Evolutionary conservation across 1,139 yeast species (phyloP), one percentile per base, ranked within the genome.

Genomic region (Pichia sp.): DNA sequence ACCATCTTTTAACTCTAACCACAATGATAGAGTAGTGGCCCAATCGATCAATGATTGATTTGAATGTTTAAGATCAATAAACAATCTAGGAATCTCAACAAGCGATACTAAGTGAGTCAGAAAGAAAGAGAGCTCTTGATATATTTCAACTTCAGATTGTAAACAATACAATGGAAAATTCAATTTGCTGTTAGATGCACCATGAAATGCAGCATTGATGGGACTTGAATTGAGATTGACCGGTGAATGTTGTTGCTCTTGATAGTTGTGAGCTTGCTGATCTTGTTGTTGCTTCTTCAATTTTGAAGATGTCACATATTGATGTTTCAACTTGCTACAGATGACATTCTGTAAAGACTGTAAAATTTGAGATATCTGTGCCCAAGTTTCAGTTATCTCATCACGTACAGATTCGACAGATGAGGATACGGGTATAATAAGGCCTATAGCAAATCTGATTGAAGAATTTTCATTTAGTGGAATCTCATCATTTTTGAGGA

Each of bases 1-100:
- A 1, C 74, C 77, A 49, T 74, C 79, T 50, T 74, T 74, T 49
- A 69, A 68, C 52, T 74, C 79, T 23, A 74, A 55, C 80, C 80
- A 74, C 38, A 73, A 67, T 17, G 74, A 58, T 4, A 73, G 64
- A 44, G 72, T 77, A 25, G 70, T 60, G 0, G 73, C 72, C 80
- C 80, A 74, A 45, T 68, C 68, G n/a, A 69, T 49, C 28, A 70
- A 49, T 43, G 66, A 48, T 34, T 49, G 50, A 33, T 58, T 52
- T 7, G 58, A 55, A 18, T 52, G 38, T 26, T 52, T 47, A 10
- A 58, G 34, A 15, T 55, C 53, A 15, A 58, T 50, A 40, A 71
- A 65, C 30, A 75, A 54, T 42, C 74, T 63, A 4, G 79, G 79
- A 3, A 71, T 61, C 48, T 72, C 71, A 14, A 65, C 57, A 41